Base-by-base conservation (phyloP, 2,329 filamentous ascomycete species). In the Fusarium foetens region DNA sequence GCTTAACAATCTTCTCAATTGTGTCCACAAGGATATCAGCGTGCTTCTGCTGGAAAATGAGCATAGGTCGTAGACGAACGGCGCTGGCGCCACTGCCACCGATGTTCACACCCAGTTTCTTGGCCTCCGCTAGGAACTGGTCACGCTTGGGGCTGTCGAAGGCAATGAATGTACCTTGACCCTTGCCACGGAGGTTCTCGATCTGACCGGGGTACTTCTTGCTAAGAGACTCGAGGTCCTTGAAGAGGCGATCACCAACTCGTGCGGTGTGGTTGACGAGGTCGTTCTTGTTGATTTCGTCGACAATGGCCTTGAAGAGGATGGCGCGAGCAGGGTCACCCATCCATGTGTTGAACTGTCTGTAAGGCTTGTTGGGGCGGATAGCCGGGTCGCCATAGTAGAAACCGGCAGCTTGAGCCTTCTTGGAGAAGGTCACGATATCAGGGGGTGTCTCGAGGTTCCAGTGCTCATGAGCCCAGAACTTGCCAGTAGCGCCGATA, bases 381-480 rank as follows among this genome's bases (percentile, higher is more conserved):
- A 97, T 87, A 45, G 89, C 90, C 14, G 90, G 88, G 86, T 96
- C 92, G 68, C 92, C 92, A 80, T 91, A 97, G 87, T 96, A 97
- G 88, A 95, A 97, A 38, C 94, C 94, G 11, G 95, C 94, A 4
- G 94, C 93, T 84, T 97, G 94, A 6, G 94, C 95, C 87, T 97
- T 97, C 87, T 97, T 97, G 79, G 90, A 93, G 85, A 97, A 97
- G 65, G 94, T 97, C 48, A 97, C 94, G 86, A 97, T 96, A 85
- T 97, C 94, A 1, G 94, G 94, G 13, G 94, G 93, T 39, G 90
- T 85, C 54, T 87, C 79, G 46, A 97, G 88, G 81, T 93, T 88
- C 94, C 94, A 97, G 90, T 97, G 95, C 78, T 97, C 94, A 85
- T 97, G 95, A 13, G 95, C 94, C 94, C 94, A 97, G 90, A 97